Base-by-base conservation (phyloP, 768 basidiomycete species). In the Leccinum ochraceum region DNA sequence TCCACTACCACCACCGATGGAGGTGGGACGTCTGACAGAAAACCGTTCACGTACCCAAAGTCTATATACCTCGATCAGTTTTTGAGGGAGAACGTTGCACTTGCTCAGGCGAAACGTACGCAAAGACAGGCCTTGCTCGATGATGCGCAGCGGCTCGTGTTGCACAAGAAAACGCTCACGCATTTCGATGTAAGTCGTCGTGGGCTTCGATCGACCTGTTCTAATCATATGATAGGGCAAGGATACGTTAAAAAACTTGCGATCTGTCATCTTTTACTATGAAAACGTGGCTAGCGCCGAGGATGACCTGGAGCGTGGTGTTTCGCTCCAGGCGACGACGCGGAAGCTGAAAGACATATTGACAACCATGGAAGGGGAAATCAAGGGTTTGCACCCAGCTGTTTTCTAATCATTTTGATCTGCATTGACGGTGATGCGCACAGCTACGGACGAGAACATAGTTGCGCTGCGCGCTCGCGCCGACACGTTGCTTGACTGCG, bases 11-110 rank as follows among this genome's bases (percentile, higher is more conserved):
- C 63, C 2, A 9, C 60, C 11, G 22, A 28, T 13, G 68, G 66
- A 2, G 63, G 65, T 4, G 67, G 62, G 26, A 51, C 53, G 17
- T 36, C 34, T 14, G 74, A 76, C 32, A 74, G 67, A 28, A 70
- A 70, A 58, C 65, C 64, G 4, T 87, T 92, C 63, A 71, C 69
- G 14, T 94, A 82, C 64, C 90, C 91, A 2, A 83, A 81, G 64
- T 76, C 78, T 20, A 76, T 94, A 52, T 91, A 84, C 69, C 76
- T 93, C 51, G 92, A 94, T 68, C 83, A 86, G 54, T 94, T 91
- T 65, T 64, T 92, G 63, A 78, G 78, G 53, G 79, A 80, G 54
- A 90, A 89, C 46, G 64, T 83, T 4, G 78, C 79, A 8, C 65
- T 80, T 28, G 76, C 80, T 13, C 70, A 72, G 14, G 66, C 68